These are phyloP conservation scores for Scheffersomyces segobiensis DNA, from an alignment of 1,139 yeast genomes.

Conservation along the genomic window DNA sequence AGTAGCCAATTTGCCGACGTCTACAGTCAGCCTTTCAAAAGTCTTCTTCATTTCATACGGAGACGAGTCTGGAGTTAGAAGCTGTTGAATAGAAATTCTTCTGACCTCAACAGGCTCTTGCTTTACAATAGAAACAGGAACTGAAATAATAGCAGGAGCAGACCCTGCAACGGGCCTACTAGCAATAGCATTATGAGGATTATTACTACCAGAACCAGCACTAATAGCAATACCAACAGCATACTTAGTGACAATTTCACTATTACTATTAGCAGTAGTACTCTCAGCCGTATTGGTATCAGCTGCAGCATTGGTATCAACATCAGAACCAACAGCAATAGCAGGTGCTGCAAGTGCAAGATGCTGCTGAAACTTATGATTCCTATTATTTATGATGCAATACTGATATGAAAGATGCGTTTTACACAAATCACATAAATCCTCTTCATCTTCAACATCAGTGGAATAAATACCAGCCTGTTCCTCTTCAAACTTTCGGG, in stretches of 20 bases:
- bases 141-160: background rate
- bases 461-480: conserved; percentile 16
- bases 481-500: conserved; percentile 18
- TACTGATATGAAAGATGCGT: conserved; percentile 41
- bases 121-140: background rate
- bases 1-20: conserved; percentile 1
- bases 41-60: conserved; percentile 21
- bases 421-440: conserved; percentile 41
- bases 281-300: too few species aligned
- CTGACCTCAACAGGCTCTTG: background rate
- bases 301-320: background rate
- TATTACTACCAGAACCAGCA: too few species aligned
- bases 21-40: background rate
- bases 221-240: background rate
- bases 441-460: conserved; percentile 35
- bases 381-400: conserved; percentile 30
- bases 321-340: background rate
- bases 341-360: background rate
- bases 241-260: background rate
- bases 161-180: too few species aligned
- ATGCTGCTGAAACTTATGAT: conserved; percentile 22
- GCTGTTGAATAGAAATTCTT: conserved; percentile 19
- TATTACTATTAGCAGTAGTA: background rate
- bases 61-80: conserved; percentile 40
- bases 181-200: background rate